Evolutionary conservation across 495 filamentous ascomycete genomes (phyloP).

Genomic region (Delitschia confertaspora): DNA sequence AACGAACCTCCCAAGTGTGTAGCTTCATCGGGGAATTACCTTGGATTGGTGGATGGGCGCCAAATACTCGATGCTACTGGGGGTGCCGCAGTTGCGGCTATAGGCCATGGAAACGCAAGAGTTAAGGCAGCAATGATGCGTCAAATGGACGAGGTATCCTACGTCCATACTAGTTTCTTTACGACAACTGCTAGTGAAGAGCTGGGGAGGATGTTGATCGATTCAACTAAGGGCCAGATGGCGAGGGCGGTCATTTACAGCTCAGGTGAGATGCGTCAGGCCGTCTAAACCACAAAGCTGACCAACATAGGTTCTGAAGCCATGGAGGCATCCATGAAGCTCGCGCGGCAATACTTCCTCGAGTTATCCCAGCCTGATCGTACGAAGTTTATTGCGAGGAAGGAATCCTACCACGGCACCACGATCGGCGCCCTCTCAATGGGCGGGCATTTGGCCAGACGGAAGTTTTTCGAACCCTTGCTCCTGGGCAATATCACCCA

Average conservation of each 20-base stretch:
- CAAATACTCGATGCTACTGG: constrained; percentile 34
- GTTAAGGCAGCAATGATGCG: constrained; percentile 14
- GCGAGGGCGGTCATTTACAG: constrained; percentile 42
- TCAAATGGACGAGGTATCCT: constrained; percentile 14
- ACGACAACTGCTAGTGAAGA: constrained; percentile 32
- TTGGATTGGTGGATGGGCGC: constrained; percentile 25
- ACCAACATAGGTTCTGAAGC: constrained; percentile 61
- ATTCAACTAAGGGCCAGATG: constrained; percentile 25
- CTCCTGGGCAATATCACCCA: constrained; percentile 51
- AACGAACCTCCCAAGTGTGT: constrained; percentile 1
- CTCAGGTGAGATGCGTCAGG: constrained; percentile 44
- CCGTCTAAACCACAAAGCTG: constrained; percentile 1
- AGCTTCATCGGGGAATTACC: constrained; percentile 3
- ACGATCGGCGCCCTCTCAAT: constrained; percentile 28
- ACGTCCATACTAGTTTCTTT: constrained; percentile 17
- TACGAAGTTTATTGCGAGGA: constrained; percentile 24
- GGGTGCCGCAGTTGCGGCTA: constrained; percentile 35
- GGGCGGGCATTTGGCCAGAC: constrained; percentile 22
- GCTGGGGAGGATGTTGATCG: constrained; percentile 37
- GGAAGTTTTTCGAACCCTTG: constrained; percentile 42
- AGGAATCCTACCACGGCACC: constrained; percentile 30
- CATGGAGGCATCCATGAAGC: constrained; percentile 58
- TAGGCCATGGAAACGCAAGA: constrained; percentile 34
- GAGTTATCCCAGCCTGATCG: constrained; percentile 46
- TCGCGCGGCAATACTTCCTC: constrained; percentile 54